Percentiles rank a stretch among this genome's conserved stretches.
Conservation (phyloP, 176 grass and related monocot genomes). For the Typha latifolia region DNA sequence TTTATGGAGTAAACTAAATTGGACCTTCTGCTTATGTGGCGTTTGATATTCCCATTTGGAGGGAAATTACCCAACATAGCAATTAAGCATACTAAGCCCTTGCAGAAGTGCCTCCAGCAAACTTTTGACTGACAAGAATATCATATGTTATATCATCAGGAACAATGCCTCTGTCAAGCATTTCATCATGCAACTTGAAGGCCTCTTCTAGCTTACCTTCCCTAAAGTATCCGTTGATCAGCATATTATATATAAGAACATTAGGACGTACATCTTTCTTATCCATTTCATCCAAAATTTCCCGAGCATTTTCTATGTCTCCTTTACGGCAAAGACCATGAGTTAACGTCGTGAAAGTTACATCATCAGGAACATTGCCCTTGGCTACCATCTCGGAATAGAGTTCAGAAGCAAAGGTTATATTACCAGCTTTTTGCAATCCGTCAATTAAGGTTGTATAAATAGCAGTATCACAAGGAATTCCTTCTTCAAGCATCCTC, state of each 20-base stretch:
- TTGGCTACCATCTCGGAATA: conserved; percentile 62
- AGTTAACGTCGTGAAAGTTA: conserved; percentile 56
- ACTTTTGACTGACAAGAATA: conserved; percentile 36
- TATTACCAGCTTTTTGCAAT: conserved; percentile 57
- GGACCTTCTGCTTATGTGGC: not conserved
- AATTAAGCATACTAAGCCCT: conserved; percentile 9
- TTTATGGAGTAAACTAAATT: not conserved
- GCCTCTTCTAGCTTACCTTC: conserved; percentile 61
- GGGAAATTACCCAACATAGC: not conserved
- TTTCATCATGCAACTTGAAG: conserved; percentile 73
- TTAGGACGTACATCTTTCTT: conserved; percentile 45
- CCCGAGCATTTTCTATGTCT: conserved; percentile 53
- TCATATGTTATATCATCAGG: conserved; percentile 58
- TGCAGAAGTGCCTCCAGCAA: conserved; percentile 12
- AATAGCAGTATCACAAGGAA: conserved; percentile 40
- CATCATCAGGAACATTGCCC: conserved; percentile 55
- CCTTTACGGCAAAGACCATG: conserved; percentile 67
- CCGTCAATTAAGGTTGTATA: conserved; percentile 89
- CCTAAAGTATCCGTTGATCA: conserved; percentile 58
- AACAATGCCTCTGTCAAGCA: conserved; percentile 57
- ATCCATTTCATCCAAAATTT: conserved; percentile 68
- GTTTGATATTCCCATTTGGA: not conserved
- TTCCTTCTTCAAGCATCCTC: conserved; percentile 49
- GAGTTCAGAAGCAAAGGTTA: conserved; percentile 48
- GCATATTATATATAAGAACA: conserved; percentile 65